These are phyloP conservation scores for Salvia splendens DNA, from an alignment of 257 asterid genomes.

Conservation along the genomic window DNA sequence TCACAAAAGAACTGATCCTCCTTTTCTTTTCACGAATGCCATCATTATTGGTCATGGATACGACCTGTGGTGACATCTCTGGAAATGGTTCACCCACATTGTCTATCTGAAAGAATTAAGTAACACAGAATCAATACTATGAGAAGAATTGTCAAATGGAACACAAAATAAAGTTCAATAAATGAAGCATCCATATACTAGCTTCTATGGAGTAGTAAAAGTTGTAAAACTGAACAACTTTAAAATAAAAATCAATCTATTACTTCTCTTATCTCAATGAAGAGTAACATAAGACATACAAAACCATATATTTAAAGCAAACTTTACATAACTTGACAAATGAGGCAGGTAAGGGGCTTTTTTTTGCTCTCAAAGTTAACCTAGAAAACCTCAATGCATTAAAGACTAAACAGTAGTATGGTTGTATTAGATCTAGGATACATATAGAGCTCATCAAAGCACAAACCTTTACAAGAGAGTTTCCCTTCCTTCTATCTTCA, in stretches of 20 bases:
- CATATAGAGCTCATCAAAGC: neutral
- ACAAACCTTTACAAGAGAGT: constrained; percentile 11
- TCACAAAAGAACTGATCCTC: constrained; percentile 21
- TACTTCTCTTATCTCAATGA: neutral
- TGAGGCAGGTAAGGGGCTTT: no score
- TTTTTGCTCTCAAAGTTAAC: neutral
- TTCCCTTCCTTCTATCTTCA: neutral
- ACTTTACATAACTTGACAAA: neutral
- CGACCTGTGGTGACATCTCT: constrained; percentile 26
- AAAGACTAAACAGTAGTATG: neutral
- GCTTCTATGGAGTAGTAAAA: neutral
- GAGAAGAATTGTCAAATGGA: neutral
- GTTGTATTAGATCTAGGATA: neutral
- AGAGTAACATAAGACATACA: neutral
- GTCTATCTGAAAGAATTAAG: constrained; percentile 11
- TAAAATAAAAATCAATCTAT: neutral
- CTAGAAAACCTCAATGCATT: neutral
- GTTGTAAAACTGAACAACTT: neutral
- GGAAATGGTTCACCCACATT: neutral
- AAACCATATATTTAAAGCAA: neutral
- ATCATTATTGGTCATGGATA: constrained; percentile 23
- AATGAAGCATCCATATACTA: neutral
- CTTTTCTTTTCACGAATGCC: constrained; percentile 26
- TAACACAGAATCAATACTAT: neutral
- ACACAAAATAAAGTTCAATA: neutral